Base-by-base conservation (phyloP, 148 eudicot species). In the Gaultheria prostrata region DNA sequence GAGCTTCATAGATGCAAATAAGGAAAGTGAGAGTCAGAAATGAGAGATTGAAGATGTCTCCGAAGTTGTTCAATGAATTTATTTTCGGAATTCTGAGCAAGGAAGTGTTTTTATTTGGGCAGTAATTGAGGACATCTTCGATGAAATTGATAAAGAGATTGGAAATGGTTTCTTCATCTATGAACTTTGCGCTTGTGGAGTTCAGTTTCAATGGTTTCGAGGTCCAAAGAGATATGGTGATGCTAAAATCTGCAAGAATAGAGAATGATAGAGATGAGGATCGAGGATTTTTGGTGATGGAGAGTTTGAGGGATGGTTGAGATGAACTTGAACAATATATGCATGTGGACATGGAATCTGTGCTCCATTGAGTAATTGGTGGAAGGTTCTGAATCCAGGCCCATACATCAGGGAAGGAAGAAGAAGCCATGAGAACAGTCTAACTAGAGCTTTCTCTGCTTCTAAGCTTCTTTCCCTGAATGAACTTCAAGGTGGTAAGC, bases 1-100 rank as follows among this genome's bases (percentile, higher is more conserved):
- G 98, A 59, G 98, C 94, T 87, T 96, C 98, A 26, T 94, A 96
- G 80, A 96, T 89, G 85, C 95, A 94, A 20, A 96, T 79, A 61
- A 94, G 61, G 90, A 94, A 96, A 35, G 86, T 82, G 11, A 96
- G 91, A 67, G 90, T 88, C 54, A 94, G 91, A 67, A 96, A 88
- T 3, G 93, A 76, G 85, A 90, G 61, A 69, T 94, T 93, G 88
- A 96, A 90, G 24, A 90, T 83, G 56, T 88, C 89, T 80, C 90
- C 87, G 46, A 88, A 49, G 78, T 86, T 80, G 51, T 89, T 63
- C 46, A 85, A 14, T 32, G 88, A 80, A 54, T 88, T 77, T 1
- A 84, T 48, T 56, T 72, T 73, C 0, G 91, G 88, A 80, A 92
- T 28, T 50, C 50, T 84, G 53, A 86, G 69, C 17, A 85, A 88